Evolutionary conservation across 768 basidiomycete species (phyloP).

Genomic region (Coprinellus aureogranulatus): DNA sequence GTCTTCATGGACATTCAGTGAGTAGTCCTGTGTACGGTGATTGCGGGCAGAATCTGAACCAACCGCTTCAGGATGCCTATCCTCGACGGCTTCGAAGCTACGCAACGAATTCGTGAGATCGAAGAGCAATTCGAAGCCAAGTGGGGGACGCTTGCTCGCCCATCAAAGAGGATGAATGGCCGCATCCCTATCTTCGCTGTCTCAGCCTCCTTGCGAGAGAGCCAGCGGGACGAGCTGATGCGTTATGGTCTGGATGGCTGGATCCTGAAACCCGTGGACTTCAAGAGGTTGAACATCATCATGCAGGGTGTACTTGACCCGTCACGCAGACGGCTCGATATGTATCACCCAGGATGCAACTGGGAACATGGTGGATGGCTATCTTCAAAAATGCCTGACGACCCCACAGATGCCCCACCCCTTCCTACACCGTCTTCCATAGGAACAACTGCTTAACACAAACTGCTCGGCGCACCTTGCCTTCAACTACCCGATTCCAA

Average conservation of each 20-base stretch:
- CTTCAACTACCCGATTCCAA: too few species aligned
- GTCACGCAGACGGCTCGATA: slow-evolving; percentile 47
- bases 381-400: background rate
- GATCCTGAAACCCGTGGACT: slow-evolving; percentile 82
- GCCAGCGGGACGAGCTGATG: slow-evolving; percentile 52
- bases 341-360: slow-evolving; percentile 49
- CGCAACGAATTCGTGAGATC: slow-evolving; percentile 59
- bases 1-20: slow-evolving; percentile 85
- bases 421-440: too few species aligned
- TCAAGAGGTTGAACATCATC: slow-evolving; percentile 58
- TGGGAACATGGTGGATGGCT: slow-evolving; percentile 72
- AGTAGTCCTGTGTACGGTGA: slow-evolving; percentile 19
- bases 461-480: too few species aligned
- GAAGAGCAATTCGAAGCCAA: slow-evolving; percentile 36
- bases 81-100: slow-evolving; percentile 70
- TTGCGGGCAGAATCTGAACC: background rate
- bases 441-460: too few species aligned
- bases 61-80: slow-evolving; percentile 65
- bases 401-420: background rate
- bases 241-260: slow-evolving; percentile 72
- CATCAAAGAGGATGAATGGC: slow-evolving; percentile 40
- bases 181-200: slow-evolving; percentile 82
- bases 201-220: slow-evolving; percentile 66
- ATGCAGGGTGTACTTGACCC: slow-evolving; percentile 58
- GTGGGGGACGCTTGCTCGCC: slow-evolving; percentile 3